These are phyloP conservation scores for Leccinum colubrinum DNA, from an alignment of 1,284 basidiomycete genomes.

Conservation along the genomic window DNA sequence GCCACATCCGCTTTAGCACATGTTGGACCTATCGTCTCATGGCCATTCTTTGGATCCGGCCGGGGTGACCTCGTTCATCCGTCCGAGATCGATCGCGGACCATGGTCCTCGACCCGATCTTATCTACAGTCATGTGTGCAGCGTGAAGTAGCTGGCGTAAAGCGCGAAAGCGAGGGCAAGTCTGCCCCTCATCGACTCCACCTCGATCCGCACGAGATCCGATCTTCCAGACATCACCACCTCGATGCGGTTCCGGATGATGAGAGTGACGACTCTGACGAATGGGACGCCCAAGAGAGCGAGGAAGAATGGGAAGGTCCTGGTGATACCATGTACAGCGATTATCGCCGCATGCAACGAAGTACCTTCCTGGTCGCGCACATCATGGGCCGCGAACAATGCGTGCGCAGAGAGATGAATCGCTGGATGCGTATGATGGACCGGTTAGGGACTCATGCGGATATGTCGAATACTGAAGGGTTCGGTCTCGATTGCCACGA, in stretches of 20 bases:
- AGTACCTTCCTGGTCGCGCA: slow-evolving; percentile 66
- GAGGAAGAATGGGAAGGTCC: slow-evolving; percentile 36
- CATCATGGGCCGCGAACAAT: slow-evolving; percentile 56
- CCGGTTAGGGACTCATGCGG: slow-evolving; percentile 37
- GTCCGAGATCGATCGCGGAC: slow-evolving; percentile 70
- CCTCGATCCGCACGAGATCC: slow-evolving; percentile 74
- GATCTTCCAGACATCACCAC: slow-evolving; percentile 64
- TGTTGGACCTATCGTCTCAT: slow-evolving; percentile 71
- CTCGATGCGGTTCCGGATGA: slow-evolving; percentile 64
- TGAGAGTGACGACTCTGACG: slow-evolving; percentile 66
- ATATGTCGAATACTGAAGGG: slow-evolving; percentile 40
- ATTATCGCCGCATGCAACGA: too few relatives aligned
- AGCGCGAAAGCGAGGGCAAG: slow-evolving; percentile 71
- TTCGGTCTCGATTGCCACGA: slow-evolving; percentile 79
- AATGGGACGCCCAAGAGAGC: slow-evolving; percentile 72
- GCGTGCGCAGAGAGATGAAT: slow-evolving; percentile 64
- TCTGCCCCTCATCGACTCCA: slow-evolving; percentile 70
- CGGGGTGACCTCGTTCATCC: slow-evolving; percentile 69
- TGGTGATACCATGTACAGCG: too few relatives aligned
- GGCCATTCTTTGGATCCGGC: slow-evolving; percentile 83
- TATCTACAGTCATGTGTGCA: slow-evolving; percentile 64
- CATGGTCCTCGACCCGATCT: slow-evolving; percentile 56
- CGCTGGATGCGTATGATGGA: slow-evolving; percentile 69
- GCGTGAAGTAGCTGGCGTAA: slow-evolving; percentile 66
- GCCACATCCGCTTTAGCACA: neutral